Evolutionary conservation across 2,329 filamentous ascomycete genomes (phyloP), one percentile per base, ranked within the genome.

Genomic region (Pseudocercospora ulei): DNA sequence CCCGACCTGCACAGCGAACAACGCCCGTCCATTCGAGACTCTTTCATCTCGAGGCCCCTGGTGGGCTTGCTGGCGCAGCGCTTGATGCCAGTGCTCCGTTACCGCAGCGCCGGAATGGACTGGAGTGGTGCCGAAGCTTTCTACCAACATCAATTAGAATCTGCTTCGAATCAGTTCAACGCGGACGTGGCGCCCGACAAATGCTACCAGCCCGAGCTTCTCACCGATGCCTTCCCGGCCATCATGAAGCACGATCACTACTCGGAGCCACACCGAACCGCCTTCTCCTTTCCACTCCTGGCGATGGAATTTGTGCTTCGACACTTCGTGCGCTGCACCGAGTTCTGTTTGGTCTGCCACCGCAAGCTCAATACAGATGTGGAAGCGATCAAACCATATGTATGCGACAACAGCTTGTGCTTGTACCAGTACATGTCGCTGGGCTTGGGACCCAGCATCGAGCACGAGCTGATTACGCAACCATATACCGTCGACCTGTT

Each of bases 261-360:
- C 14, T 24, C 19, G 13, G 28, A 29, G 7, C 17, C 18, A 4
- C 38, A 36, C 43, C 38, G 16, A 5, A 30, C 33, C 3, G 29
- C 53, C 1, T 51, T 60, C 29, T 77, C 73, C 1, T 65, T 78
- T 20, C 73, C 73, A 4, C 60, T 77, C 3, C 58, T 75, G 2
- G 68, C 67, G 1, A 82, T 84, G 70, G 81, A 92, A 48, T 90
- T 87, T 50, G 70, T 77, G 0, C 65, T 93, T 16, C 76, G 79
- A 1, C 82, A 86, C 52, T 76, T 94, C 43, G 72, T 82, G 5
- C 78, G 76, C 42, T 94, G 84, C 57, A 85, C 82, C 0, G 78
- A 90, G 38, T 93, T 88, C 59, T 95, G 87, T 59, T 71, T 93
- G 38, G 77, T 87, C 14, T 95, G 87, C 54, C 82, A 92, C 59